Conservation (phyloP, 2,329 filamentous ascomycete genomes). For the Xylariales sp. region DNA sequence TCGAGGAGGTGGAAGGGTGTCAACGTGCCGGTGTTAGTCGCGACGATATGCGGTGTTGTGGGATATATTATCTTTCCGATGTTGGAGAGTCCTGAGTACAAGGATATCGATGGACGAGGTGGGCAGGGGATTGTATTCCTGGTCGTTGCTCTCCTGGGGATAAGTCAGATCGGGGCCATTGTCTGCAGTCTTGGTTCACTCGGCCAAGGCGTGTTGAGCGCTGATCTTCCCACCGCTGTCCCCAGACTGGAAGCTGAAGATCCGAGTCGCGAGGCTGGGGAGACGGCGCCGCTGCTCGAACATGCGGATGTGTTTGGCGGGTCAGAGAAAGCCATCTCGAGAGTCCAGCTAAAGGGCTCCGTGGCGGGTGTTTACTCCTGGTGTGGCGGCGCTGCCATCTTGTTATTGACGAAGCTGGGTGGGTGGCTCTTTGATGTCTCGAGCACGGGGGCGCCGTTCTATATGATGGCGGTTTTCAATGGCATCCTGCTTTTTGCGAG, state of each 20-base stretch:
- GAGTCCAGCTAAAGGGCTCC: conserved; percentile 74
- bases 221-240: conserved; percentile 29
- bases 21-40: conserved; percentile 69
- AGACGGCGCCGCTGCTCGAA: conserved; percentile 36
- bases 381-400: conserved; percentile 82
- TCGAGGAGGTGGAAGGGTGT: conserved; percentile 55
- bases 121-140: conserved; percentile 67
- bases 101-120: conserved; percentile 57
- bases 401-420: conserved; percentile 86
- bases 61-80: conserved; percentile 75
- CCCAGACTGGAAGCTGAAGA: conserved; percentile 13
- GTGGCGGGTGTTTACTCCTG: conserved; percentile 94
- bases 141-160: conserved; percentile 74
- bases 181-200: conserved; percentile 91
- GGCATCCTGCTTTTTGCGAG: conserved; percentile 59
- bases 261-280: conserved; percentile 12
- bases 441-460: conserved; percentile 78
- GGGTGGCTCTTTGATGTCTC: conserved; percentile 78
- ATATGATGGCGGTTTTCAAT: conserved; percentile 90
- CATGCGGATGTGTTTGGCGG: conserved; percentile 14
- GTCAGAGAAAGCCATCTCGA: conserved; percentile 31
- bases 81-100: conserved; percentile 72
- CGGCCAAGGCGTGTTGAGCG: conserved; percentile 68
- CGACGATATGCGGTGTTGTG: conserved; percentile 67
- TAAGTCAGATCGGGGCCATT: conserved; percentile 94